Base-by-base conservation (phyloP, 208 protist genomes). In the Leishmania guyanensis region DNA sequence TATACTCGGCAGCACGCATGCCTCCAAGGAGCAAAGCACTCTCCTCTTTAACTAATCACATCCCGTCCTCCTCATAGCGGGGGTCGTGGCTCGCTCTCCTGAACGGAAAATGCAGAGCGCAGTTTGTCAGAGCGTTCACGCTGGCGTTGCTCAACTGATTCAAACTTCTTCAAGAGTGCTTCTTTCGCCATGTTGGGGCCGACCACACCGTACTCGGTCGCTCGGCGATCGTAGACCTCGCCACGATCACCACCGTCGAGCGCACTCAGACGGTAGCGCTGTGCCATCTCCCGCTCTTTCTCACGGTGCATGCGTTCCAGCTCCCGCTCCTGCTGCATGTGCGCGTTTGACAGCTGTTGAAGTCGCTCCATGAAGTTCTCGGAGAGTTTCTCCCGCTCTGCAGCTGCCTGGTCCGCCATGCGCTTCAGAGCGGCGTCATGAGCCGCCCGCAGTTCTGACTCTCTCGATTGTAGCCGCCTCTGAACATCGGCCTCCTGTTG, bases 271-370 rank as follows among this genome's bases (percentile, higher is more conserved):
- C 82, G 70, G 54, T 85, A 85, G 3, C 82, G 82, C 77, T 85
- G 82, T 54, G 82, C 82, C 82, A 85, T 85, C 74, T 90, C 86
- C 39, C 88, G 84, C 78, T 95, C 89, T 70, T 91, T 90, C 64
- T 95, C 91, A 5, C 89, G 91, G 56, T 95, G 89, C 84, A 91
- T 87, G n/a, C 87, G 79, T 78, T 95, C 89, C 75, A 90, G 78
- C 79, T 91, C 88, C 6, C 90, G 73, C 75, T 93, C 89, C 36
- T 92, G 87, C 43, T 87, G 78, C 51, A 89, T 82, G 79, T 95
- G 91, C 3, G 86, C 82, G 33, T 90, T 86, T 29, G 91, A 92
- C n/a, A 95, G 72, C 62, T 90, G 84, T 79, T 93, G 89, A 10
- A 95, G 53, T 43, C 92, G 91, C 39, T 92, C 86, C 53, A 87